A percentile compares a stretch with the other conserved stretches of the same genome.
These are phyloP conservation scores for Trichoderma gracile DNA, from an alignment of 2,329 filamentous ascomycete species.

Conservation along the genomic window DNA sequence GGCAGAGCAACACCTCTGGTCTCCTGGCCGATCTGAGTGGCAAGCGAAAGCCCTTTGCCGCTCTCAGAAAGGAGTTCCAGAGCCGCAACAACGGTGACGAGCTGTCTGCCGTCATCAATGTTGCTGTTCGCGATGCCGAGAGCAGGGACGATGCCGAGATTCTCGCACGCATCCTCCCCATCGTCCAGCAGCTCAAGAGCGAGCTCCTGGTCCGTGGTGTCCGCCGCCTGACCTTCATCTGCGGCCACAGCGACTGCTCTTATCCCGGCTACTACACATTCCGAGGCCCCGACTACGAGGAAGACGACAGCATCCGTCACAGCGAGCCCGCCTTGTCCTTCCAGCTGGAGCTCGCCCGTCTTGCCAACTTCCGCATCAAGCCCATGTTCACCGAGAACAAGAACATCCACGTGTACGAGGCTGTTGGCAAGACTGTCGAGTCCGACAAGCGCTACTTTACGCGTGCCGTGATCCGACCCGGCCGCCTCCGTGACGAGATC, in stretches of 20 bases:
- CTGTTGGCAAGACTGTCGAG: constrained; percentile 88
- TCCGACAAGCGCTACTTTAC: constrained; percentile 99
- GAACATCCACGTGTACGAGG: constrained; percentile 98
- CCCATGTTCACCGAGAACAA: constrained; percentile 99
- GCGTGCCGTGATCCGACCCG: constrained; percentile 89
- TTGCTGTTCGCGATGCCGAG: constrained; percentile 88
- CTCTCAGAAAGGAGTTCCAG: constrained; percentile 32
- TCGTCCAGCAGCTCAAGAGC: constrained; percentile 78
- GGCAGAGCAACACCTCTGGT: constrained; percentile 52
- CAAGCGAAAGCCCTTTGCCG: constrained; percentile 60
- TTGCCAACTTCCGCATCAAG: constrained; percentile 97
- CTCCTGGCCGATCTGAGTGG: constrained; percentile 72
- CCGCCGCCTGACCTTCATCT: constrained; percentile 93
- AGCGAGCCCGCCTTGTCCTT: constrained; percentile 95
- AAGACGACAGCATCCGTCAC: constrained; percentile 96
- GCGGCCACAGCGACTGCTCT: constrained; percentile 87
- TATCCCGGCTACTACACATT: constrained; percentile 99
- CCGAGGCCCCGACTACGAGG: constrained; percentile 84
- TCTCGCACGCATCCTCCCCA: constrained; percentile 69
- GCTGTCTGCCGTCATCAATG: constrained; percentile 86
- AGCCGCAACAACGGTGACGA: constrained; percentile 62
- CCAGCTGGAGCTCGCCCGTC: constrained; percentile 92
- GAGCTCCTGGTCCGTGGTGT: constrained; percentile 81
- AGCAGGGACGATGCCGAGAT: constrained; percentile 79
- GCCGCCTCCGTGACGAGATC: constrained; percentile 93